A percentile compares a stretch with the other conserved stretches of the same genome.
Conservation (phyloP, 2,329 filamentous ascomycete genomes). For the Aspergillus felis region DNA sequence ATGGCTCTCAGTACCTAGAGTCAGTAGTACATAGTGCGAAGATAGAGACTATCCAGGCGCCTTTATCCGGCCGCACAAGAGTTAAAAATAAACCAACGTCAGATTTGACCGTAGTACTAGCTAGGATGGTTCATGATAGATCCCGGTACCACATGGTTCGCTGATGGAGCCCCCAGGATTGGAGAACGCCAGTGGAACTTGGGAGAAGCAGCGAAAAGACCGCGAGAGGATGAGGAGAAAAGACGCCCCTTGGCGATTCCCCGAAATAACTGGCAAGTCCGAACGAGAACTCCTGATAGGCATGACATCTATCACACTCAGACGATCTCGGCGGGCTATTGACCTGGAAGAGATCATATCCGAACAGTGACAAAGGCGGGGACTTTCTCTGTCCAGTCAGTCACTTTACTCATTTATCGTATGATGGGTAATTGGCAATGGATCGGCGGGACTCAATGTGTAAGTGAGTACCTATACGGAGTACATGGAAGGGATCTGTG, state of each 20-base stretch:
- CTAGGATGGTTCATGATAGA: slow-evolving; percentile 3
- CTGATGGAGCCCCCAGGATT: slow-evolving; percentile 8
- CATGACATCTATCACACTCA: not conserved
- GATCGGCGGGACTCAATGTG: not conserved
- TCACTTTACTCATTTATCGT: not conserved
- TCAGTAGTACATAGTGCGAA: not conserved
- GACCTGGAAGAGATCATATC: not conserved
- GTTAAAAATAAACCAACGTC: slow-evolving; percentile 1
- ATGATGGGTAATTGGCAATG: not conserved
- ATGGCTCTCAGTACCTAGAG: too few species aligned
- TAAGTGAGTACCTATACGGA: not conserved
- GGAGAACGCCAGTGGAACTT: slow-evolving; percentile 9
- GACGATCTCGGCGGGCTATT: not conserved
- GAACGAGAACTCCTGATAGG: not conserved
- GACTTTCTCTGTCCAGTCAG: not conserved
- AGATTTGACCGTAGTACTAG: not conserved
- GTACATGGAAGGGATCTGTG: not conserved
- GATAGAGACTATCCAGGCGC: not conserved
- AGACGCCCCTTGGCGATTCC: not conserved
- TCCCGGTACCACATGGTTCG: slow-evolving; percentile 15
- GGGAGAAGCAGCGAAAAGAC: not conserved
- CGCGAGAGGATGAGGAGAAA: not conserved
- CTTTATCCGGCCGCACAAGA: not conserved
- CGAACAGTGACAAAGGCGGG: not conserved
- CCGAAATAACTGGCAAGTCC: not conserved